phyloP scores from a whole-genome alignment of 768 basidiomycete genomes.

The Lentinula boryana region DNA sequence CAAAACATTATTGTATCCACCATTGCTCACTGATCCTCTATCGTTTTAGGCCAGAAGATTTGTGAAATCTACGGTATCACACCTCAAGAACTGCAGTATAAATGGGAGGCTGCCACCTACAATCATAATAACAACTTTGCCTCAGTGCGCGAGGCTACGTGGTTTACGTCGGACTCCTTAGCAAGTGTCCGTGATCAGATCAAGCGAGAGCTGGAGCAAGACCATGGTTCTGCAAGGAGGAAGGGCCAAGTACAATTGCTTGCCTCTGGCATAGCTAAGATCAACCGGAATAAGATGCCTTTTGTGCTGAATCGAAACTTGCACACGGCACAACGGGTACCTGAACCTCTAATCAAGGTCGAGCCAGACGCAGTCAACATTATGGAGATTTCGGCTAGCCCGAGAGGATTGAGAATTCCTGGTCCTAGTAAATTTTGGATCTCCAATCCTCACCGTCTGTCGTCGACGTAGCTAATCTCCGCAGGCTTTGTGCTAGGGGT shows the following conservation, averaged over 20 bases:
- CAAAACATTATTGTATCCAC: neutral
- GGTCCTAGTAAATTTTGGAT: slow-evolving; percentile 41
- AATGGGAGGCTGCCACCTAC: slow-evolving; percentile 59
- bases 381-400: slow-evolving; percentile 16
- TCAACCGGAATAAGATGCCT: slow-evolving; percentile 31
- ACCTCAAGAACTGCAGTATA: slow-evolving; percentile 52
- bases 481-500: slow-evolving; percentile 59
- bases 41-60: slow-evolving; percentile 47
- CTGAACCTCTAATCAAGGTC: slow-evolving; percentile 25
- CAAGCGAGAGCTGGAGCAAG: slow-evolving; percentile 34
- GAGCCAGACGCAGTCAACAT: slow-evolving; percentile 23
- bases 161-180: slow-evolving; percentile 44
- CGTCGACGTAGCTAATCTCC: slow-evolving; percentile 52
- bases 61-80: slow-evolving; percentile 57
- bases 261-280: slow-evolving; percentile 21
- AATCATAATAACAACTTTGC: slow-evolving; percentile 16
- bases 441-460: slow-evolving; percentile 35
- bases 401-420: neutral
- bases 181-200: slow-evolving; percentile 41
- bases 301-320: slow-evolving; percentile 7
- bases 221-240: slow-evolving; percentile 22
- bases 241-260: slow-evolving; percentile 25
- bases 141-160: slow-evolving; percentile 25
- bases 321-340: slow-evolving; percentile 3
- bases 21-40: neutral